phyloP scores from a whole-genome alignment of 1,284 basidiomycete species.

The Boletus sp. region DNA sequence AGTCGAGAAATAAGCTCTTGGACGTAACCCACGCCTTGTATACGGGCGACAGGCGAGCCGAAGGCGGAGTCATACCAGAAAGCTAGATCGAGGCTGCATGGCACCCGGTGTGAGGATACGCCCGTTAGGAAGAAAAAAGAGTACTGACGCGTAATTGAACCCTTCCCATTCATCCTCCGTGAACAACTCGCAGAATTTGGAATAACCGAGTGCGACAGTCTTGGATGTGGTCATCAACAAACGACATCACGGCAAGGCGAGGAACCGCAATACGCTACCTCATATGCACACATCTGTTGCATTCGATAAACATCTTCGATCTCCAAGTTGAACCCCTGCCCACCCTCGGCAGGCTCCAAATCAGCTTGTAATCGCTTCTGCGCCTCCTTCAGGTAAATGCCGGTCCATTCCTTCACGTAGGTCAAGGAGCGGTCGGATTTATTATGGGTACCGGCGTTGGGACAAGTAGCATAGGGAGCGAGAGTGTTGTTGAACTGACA shows the following conservation, averaged over 20 bases:
- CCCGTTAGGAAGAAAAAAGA: neutral
- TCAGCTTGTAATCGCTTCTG: slow-evolving; percentile 58
- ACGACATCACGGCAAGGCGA: neutral
- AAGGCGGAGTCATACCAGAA: slow-evolving; percentile 76
- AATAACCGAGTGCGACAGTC: slow-evolving; percentile 90
- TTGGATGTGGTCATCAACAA: slow-evolving; percentile 28
- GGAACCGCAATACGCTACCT: slow-evolving; percentile 45
- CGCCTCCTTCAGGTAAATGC: slow-evolving; percentile 70
- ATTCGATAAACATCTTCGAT: slow-evolving; percentile 71
- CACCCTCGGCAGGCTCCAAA: slow-evolving; percentile 33
- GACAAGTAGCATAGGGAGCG: slow-evolving; percentile 38
- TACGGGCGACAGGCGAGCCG: slow-evolving; percentile 72
- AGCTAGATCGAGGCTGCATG: slow-evolving; percentile 13
- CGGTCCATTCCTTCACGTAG: slow-evolving; percentile 64
- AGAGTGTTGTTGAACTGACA: slow-evolving; percentile 32
- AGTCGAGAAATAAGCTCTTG: slow-evolving; percentile 81
- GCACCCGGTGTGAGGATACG: neutral
- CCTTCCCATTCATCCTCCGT: slow-evolving; percentile 88
- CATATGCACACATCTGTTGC: slow-evolving; percentile 83
- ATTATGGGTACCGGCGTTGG: slow-evolving; percentile 49
- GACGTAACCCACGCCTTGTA: slow-evolving; percentile 83
- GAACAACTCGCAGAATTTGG: slow-evolving; percentile 87
- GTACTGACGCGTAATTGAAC: slow-evolving; percentile 75
- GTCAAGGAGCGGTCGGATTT: slow-evolving; percentile 57
- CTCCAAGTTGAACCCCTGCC: slow-evolving; percentile 66